A percentile compares a stretch with the other conserved stretches of the same genome.
phyloP scores from a whole-genome alignment of 495 filamentous ascomycete genomes.

The Beverwykella pulmonaria region DNA sequence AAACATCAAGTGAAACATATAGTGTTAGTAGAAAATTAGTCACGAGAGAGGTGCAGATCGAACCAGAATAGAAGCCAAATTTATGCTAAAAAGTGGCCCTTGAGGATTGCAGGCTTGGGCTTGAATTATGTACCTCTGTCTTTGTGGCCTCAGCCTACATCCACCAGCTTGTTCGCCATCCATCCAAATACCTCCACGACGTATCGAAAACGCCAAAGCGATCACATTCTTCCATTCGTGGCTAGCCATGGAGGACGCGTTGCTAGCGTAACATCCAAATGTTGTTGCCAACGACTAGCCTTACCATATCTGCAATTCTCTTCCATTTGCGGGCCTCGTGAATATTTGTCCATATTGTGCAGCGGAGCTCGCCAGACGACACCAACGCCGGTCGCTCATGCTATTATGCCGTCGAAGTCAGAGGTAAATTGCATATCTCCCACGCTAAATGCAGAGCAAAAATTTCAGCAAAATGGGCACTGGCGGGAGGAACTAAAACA shows the following conservation, averaged over 20 bases:
- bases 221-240: background rate
- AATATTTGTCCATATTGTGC: background rate
- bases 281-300: background rate
- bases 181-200: background rate
- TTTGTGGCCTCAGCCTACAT: background rate
- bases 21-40: too few relatives aligned
- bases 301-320: background rate
- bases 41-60: too few relatives aligned
- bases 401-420: conserved; percentile 28
- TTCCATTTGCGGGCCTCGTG: background rate
- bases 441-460: conserved; percentile 39
- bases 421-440: conserved; percentile 18
- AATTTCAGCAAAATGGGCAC: conserved; percentile 23
- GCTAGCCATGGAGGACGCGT: background rate
- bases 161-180: background rate
- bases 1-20: too few relatives aligned
- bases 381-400: conserved; percentile 40
- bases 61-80: background rate
- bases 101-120: background rate
- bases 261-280: background rate
- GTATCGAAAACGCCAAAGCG: background rate
- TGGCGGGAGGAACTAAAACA: conserved; percentile 4
- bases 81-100: background rate
- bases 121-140: background rate
- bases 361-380: background rate